Evolutionary conservation across 2,329 filamentous ascomycete genomes (phyloP), one percentile per base, ranked within the genome.

Genomic region (Talaromyces verruculosus): DNA sequence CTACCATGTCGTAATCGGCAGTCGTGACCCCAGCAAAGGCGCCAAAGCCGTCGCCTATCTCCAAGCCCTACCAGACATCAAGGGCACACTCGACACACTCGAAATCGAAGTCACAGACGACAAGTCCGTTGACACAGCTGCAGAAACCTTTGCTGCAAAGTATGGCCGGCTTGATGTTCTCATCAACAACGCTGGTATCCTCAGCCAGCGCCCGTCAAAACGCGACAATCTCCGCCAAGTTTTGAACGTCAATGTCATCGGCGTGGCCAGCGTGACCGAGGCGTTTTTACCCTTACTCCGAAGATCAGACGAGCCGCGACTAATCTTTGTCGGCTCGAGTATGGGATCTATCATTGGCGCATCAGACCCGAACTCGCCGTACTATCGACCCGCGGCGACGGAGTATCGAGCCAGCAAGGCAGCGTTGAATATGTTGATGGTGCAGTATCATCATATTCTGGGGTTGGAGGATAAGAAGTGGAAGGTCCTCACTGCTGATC

Each of bases 81-180:
- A 67, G 41, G 63, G 65, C 53, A 63, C 55, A 0, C 66, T 71
- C 11, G 65, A 69, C 22, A 47, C 68, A 1, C 55, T 73, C 41
- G 71, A 74, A 5, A 79, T 85, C 25, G 83, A 84, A 15, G 84
- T 84, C 35, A 80, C 83, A 22, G 83, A 82, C 10, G 82, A 83
- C 70, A 78, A 80, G 68, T 84, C 72, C 11, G 72, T 83, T 65
- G 82, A 88, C 72, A 80, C 85, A 57, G 82, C 84, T 47, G 84
- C 83, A 11, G 85, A 89, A 70, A 81, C 83, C 64, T 81, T 85
- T 22, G 83, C 83, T 8, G 75, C 80, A 60, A 86, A 85, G 68
- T 85, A 87, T 69, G 87, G 72, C 33, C 69, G 68, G 6, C 68
- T 75, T 5, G 72, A 75, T 35, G 71, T 74, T 47, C 69, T 73